Evolutionary conservation across 805 yeast species (phyloP).

Genomic region (Suhomyces prunicola): DNA sequence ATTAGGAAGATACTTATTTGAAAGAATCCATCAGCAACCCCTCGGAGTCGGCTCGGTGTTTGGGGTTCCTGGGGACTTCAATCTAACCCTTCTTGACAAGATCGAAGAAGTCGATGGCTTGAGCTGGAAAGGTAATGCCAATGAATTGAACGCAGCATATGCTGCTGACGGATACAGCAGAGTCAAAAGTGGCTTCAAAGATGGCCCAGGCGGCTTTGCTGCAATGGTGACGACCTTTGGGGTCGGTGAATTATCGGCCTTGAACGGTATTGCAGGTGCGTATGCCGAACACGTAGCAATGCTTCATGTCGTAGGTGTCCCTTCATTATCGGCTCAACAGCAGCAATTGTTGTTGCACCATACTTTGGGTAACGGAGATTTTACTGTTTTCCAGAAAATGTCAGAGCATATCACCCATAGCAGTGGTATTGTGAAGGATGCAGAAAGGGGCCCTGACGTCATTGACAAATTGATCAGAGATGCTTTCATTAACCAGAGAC

Average conservation of each 20-base stretch:
- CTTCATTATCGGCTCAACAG: constrained; percentile 11
- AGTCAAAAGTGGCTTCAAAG: constrained; percentile 41
- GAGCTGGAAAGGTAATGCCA: constrained; percentile 90
- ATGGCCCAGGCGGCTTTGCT: constrained; percentile 8
- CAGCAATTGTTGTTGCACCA: constrained; percentile 15
- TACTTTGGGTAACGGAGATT: constrained; percentile 17
- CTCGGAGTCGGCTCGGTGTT: constrained; percentile 67
- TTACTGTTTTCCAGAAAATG: constrained; percentile 12
- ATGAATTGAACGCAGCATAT: constrained; percentile 84
- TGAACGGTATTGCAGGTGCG: constrained; percentile 15
- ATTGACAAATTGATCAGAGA: constrained; percentile 15
- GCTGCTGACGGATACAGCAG: constrained; percentile 89
- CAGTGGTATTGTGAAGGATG: constrained; percentile 11
- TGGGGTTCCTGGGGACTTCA: constrained; percentile 83
- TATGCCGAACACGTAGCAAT: constrained; percentile 16
- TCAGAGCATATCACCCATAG: constrained; percentile 10
- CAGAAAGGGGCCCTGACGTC: constrained; percentile 9
- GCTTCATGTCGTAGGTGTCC: constrained; percentile 14
- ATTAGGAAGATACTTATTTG: constrained; percentile 69
- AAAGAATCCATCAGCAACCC: constrained; percentile 60
- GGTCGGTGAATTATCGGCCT: constrained; percentile 14
- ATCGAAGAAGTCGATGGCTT: constrained; percentile 70
- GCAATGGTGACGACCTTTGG: constrained; percentile 16
- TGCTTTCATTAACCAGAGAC: constrained; percentile 15
- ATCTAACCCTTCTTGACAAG: constrained; percentile 66